phyloP scores from a whole-genome alignment of 495 filamentous ascomycete genomes.

The Talaromyces liani region DNA sequence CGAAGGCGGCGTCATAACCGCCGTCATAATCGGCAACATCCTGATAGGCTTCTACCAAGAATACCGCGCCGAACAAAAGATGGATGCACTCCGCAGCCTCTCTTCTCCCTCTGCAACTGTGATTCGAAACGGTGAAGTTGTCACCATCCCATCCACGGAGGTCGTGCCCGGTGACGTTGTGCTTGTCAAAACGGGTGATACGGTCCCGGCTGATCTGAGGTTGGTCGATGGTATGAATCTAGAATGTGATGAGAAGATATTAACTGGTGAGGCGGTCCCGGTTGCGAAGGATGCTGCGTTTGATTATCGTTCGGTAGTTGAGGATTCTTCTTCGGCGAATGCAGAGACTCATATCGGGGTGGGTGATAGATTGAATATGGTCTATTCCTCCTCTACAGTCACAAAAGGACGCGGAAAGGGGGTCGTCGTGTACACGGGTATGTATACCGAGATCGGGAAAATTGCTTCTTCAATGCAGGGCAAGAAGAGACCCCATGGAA shows the following conservation, averaged over 20 bases:
- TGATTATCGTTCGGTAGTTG: not conserved
- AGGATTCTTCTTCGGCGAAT: not conserved
- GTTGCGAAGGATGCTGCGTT: slow-evolving; percentile 50
- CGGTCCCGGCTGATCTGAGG: slow-evolving; percentile 64
- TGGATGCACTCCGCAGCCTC: slow-evolving; percentile 60
- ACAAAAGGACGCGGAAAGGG: slow-evolving; percentile 64
- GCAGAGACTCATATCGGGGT: slow-evolving; percentile 44
- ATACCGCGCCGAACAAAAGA: slow-evolving; percentile 66
- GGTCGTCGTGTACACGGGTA: slow-evolving; percentile 66
- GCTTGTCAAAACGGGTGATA: slow-evolving; percentile 75
- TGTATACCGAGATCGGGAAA: slow-evolving; percentile 79
- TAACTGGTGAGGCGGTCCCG: slow-evolving; percentile 73
- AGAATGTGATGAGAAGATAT: slow-evolving; percentile 64
- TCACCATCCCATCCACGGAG: slow-evolving; percentile 45
- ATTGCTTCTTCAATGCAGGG: slow-evolving; percentile 62
- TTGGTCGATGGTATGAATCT: slow-evolving; percentile 64
- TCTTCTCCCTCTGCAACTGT: slow-evolving; percentile 55
- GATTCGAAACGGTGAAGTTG: slow-evolving; percentile 44
- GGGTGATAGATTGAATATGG: slow-evolving; percentile 65
- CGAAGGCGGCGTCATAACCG: slow-evolving; percentile 60
- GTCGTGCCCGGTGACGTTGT: slow-evolving; percentile 62
- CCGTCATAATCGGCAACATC: slow-evolving; percentile 60
- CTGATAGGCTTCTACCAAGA: slow-evolving; percentile 65
- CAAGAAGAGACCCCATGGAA: slow-evolving; percentile 42
- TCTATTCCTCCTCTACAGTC: slow-evolving; percentile 63